Evolutionary conservation across 192 early-diverging fungal species (phyloP), one percentile per base, ranked within the genome.

Genomic region (Backusella australiensis): DNA sequence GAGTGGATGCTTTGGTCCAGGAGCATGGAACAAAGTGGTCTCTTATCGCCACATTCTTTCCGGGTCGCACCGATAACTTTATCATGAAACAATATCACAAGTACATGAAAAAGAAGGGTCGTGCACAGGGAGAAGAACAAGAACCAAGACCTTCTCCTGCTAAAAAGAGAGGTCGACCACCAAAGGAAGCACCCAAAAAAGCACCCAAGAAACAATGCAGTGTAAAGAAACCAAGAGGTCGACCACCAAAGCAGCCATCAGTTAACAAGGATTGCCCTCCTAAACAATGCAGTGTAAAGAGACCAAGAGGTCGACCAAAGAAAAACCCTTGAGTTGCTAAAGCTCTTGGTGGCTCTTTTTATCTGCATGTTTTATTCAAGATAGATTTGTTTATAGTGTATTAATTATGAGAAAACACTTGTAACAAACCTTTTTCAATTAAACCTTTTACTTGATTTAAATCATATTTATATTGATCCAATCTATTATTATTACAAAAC

Each of bases 1-100:
- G 6, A 4, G 39, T 92, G 76, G 49, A 78, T 77, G 82, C 81
- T 73, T 49, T 89, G 69, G 86, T 90, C 78, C 77, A 80, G 70
- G 75, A 84, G 74, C 77, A 87, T 86, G 84, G 86, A 63, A 77
- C 79, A 68, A 80, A 84, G 75, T 85, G 75, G 90, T 82, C 73
- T 32, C 70, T 59, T 72, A 81, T 82, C 26, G 73, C 80, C 0
- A 34, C 76, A 11, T 23, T 71, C 26, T 79, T 87, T 44, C 71
- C 81, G 0, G 86, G 86, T 6, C 75, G 84, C 6, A 87, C 86
- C 0, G 86, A 87, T 38, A 87, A 87, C 49, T 77, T 80, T 12
- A 56, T 79, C 15, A 42, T 80, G 34, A 35, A 82, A 29, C 65
- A 69, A n/a, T 85, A 78, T 69, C 72, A 15, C 42, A 44, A 1